phyloP scores from a whole-genome alignment of 805 yeast genomes.

The Suhomyces faveliae region DNA sequence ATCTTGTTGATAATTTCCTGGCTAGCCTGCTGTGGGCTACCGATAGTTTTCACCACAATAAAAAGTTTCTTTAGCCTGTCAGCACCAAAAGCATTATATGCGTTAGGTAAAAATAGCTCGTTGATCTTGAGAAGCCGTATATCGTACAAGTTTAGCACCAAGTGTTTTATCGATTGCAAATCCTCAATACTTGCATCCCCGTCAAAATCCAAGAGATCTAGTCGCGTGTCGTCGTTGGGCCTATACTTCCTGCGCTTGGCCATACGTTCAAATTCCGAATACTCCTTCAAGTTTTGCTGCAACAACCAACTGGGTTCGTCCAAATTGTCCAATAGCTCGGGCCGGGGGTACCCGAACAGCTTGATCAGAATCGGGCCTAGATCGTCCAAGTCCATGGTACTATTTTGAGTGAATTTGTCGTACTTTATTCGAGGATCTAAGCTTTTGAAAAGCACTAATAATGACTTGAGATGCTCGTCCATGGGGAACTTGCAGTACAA shows the following conservation, averaged over 20 bases:
- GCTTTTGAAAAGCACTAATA: constrained; percentile 22
- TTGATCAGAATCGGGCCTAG: constrained; percentile 21
- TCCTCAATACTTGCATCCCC: constrained; percentile 8
- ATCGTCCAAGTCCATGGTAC: constrained; percentile 17
- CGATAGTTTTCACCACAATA: background rate
- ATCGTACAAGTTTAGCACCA: constrained; percentile 3
- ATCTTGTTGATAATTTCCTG: constrained; percentile 10
- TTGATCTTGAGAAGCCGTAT: background rate
- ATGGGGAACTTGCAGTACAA: constrained; percentile 29
- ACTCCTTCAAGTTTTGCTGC: constrained; percentile 14
- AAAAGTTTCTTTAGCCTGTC: background rate
- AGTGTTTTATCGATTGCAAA: background rate
- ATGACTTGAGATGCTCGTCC: constrained; percentile 25
- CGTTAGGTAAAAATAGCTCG: constrained; percentile 4
- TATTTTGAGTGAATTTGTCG: constrained; percentile 16
- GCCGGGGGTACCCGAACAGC: constrained; percentile 26
- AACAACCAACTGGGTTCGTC: constrained; percentile 1
- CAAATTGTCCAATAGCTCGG: background rate
- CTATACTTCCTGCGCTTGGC: constrained; percentile 11
- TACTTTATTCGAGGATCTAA: constrained; percentile 20
- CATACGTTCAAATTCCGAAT: constrained; percentile 14
- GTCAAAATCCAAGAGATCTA: background rate
- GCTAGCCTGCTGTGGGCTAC: background rate
- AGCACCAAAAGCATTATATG: background rate
- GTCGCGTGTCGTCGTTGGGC: background rate